phyloP scores from a whole-genome alignment of 768 basidiomycete genomes.

The Suillus clintonianus region DNA sequence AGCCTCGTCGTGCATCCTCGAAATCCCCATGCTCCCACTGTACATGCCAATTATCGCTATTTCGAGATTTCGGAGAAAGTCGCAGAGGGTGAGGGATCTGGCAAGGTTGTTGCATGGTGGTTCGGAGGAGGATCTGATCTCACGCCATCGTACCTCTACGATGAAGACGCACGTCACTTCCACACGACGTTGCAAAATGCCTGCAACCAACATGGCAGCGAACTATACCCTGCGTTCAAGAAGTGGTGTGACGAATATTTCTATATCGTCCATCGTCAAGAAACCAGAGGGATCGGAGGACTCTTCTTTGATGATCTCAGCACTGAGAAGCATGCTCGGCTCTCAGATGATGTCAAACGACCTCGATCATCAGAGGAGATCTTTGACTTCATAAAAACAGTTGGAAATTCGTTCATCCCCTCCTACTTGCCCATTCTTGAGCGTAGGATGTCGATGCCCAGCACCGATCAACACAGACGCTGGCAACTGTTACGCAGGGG shows the following conservation, averaged over 20 bases:
- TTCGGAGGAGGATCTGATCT: slow-evolving; percentile 96
- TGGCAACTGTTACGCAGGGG: slow-evolving; percentile 95
- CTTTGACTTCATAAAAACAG: slow-evolving; percentile 70
- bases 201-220: slow-evolving; percentile 69
- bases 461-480: slow-evolving; percentile 67
- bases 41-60: slow-evolving; percentile 96
- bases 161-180: slow-evolving; percentile 86
- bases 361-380: slow-evolving; percentile 67
- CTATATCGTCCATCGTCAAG: slow-evolving; percentile 82
- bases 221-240: slow-evolving; percentile 81
- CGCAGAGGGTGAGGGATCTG: slow-evolving; percentile 35
- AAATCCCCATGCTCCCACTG: slow-evolving; percentile 91
- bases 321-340: slow-evolving; percentile 62
- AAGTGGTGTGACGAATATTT: slow-evolving; percentile 99
- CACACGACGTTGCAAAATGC: slow-evolving; percentile 75
- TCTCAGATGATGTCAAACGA: slow-evolving; percentile 46
- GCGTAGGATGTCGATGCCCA: slow-evolving; percentile 54
- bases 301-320: slow-evolving; percentile 96
- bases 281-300: slow-evolving; percentile 89
- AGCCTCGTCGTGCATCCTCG: slow-evolving; percentile 93
- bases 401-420: slow-evolving; percentile 83
- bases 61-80: slow-evolving; percentile 81
- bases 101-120: slow-evolving; percentile 89
- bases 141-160: slow-evolving; percentile 90
- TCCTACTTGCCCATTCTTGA: slow-evolving; percentile 88